Evolutionary conservation across 1,284 basidiomycete genomes (phyloP).

Genomic region (Puccinia coronata): DNA sequence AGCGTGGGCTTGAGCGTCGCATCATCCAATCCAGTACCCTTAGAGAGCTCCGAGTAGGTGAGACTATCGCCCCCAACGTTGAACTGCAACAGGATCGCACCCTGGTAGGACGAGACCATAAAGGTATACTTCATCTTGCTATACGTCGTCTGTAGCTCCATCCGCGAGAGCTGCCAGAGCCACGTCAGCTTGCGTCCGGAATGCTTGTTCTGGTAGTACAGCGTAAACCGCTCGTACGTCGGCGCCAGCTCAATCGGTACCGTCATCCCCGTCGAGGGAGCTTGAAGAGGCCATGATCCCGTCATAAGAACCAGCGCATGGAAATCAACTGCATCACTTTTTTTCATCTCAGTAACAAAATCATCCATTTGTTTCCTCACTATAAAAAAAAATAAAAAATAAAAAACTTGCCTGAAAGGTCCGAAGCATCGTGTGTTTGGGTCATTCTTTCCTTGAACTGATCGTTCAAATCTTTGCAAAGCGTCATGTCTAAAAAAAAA

Average conservation of each 20-base stretch:
- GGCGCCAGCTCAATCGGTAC: constrained; percentile 83
- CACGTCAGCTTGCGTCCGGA: constrained; percentile 93
- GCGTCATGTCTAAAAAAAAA: constrained; percentile 73
- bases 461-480: constrained; percentile 94
- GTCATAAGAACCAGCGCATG: constrained; percentile 90
- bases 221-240: constrained; percentile 86
- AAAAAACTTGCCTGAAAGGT: constrained; percentile 59
- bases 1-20: constrained; percentile 82
- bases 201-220: constrained; percentile 92
- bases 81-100: constrained; percentile 90
- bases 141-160: constrained; percentile 90
- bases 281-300: constrained; percentile 91
- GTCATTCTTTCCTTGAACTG: constrained; percentile 93
- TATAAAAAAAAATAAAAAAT: neutral
- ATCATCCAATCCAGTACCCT: constrained; percentile 80
- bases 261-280: constrained; percentile 79
- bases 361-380: neutral
- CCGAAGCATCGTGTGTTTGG: constrained; percentile 71
- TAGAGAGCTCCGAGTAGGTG: constrained; percentile 74
- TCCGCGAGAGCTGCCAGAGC: constrained; percentile 97
- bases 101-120: constrained; percentile 93
- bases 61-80: constrained; percentile 80
- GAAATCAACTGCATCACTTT: constrained; percentile 70
- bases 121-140: constrained; percentile 92
- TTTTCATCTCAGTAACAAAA: neutral